Conservation (phyloP, 345 rosid genomes). For the Populus davidiana region DNA sequence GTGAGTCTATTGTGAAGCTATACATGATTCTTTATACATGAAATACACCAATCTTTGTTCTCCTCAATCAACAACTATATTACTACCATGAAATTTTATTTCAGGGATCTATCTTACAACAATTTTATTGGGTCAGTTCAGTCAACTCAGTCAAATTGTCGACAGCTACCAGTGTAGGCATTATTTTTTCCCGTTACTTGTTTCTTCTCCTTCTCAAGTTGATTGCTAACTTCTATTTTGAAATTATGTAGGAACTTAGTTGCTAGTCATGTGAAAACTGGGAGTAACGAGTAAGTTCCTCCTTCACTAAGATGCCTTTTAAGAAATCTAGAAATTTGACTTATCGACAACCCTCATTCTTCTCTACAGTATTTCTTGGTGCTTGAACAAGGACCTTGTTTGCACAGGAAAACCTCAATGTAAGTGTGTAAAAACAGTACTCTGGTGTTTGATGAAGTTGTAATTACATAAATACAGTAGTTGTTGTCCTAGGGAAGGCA, state of each 20-base stretch:
- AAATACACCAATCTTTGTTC: not conserved
- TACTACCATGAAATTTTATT: constrained; percentile 39
- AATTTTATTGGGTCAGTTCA: constrained; percentile 52
- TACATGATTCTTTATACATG: not conserved
- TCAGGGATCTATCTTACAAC: too few relatives aligned
- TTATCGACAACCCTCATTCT: not conserved
- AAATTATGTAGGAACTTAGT: constrained; percentile 57
- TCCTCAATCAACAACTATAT: not conserved
- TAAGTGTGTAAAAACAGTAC: constrained; percentile 29
- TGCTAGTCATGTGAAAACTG: constrained; percentile 45
- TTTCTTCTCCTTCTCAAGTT: not conserved
- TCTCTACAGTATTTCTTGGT: constrained; percentile 31
- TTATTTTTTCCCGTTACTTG: constrained; percentile 1
- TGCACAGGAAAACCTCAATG: constrained; percentile 41
- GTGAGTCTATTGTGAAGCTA: constrained; percentile 39
- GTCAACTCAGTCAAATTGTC: constrained; percentile 33
- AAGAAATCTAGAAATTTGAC: not conserved
- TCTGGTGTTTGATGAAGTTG: not conserved
- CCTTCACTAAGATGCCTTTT: not conserved
- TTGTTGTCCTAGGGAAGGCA: not conserved
- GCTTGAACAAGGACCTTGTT: constrained; percentile 65
- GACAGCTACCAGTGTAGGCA: constrained; percentile 43
- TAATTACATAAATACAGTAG: not conserved
- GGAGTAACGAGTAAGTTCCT: constrained; percentile 55
- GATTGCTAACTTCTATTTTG: constrained; percentile 6